Percentiles rank a stretch among this genome's conserved stretches.
Conservation (phyloP, 805 yeast genomes). For the Grigorovia yakushimaensis region DNA sequence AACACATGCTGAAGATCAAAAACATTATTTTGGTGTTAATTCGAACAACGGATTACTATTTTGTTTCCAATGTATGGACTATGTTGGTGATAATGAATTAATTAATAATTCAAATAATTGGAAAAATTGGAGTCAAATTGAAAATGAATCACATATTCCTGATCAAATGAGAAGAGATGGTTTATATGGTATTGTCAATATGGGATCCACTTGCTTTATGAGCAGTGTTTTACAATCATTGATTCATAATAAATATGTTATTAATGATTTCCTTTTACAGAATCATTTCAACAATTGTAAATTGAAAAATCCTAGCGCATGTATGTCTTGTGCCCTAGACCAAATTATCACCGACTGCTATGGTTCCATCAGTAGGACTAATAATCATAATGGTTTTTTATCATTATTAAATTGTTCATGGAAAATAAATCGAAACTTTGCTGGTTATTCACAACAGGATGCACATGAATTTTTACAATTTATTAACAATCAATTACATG, state of each 20-base stretch:
- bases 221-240: slow-evolving; percentile 83
- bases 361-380: slow-evolving; percentile 27
- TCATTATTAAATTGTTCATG: slow-evolving; percentile 77
- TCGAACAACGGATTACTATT: slow-evolving; percentile 56
- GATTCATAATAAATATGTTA: slow-evolving; percentile 81
- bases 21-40: slow-evolving; percentile 59
- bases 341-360: slow-evolving; percentile 66
- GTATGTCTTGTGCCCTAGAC: slow-evolving; percentile 82
- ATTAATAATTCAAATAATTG: slow-evolving; percentile 24
- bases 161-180: slow-evolving; percentile 56
- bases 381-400: slow-evolving; percentile 70
- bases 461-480: slow-evolving; percentile 98
- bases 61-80: slow-evolving; percentile 73
- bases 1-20: slow-evolving; percentile 36
- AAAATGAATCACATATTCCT: slow-evolving; percentile 17
- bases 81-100: slow-evolving; percentile 46
- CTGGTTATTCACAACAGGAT: slow-evolving; percentile 96
- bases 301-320: slow-evolving; percentile 28
- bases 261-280: slow-evolving; percentile 58
- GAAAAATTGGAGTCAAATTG: slow-evolving; percentile 21
- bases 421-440: slow-evolving; percentile 73
- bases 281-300: slow-evolving; percentile 23
- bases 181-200: slow-evolving; percentile 75
- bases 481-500: slow-evolving; percentile 72
- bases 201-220: slow-evolving; percentile 98